Conservation (phyloP, 495 filamentous ascomycete genomes). For the Aspergillus coremiiformis region DNA sequence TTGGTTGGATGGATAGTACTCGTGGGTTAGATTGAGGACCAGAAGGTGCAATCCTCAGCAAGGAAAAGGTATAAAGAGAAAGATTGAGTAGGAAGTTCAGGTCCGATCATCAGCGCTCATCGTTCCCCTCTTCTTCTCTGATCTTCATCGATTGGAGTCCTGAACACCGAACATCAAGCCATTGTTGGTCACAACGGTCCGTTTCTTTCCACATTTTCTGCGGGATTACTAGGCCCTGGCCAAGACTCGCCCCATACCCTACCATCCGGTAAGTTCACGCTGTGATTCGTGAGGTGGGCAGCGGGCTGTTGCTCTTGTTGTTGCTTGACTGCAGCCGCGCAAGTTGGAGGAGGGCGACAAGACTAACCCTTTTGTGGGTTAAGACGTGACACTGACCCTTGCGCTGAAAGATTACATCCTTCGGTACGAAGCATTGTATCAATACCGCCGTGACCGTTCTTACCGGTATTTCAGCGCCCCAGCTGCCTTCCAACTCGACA, state of each 20-base stretch:
- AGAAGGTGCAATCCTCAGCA: not conserved
- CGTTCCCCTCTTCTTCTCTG: not conserved
- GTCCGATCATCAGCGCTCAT: not conserved
- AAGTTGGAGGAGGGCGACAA: not conserved
- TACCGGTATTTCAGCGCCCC: slow-evolving; percentile 2
- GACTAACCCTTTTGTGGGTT: not conserved
- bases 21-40: not conserved
- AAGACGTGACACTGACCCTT: slow-evolving; percentile 1
- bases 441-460: not conserved
- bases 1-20: not conserved
- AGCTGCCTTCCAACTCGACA: not conserved
- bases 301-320: not conserved
- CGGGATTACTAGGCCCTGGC: not conserved
- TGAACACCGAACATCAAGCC: not conserved
- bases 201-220: not conserved
- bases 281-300: not conserved
- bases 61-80: not conserved
- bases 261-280: not conserved
- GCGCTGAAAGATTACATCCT: slow-evolving; percentile 2
- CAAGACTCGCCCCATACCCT: not conserved
- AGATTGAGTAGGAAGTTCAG: not conserved
- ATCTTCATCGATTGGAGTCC: not conserved
- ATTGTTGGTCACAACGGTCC: not conserved
- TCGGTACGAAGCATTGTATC: not conserved
- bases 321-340: slow-evolving; percentile 2